Base-by-base conservation (phyloP, 352 stramenopile genomes). In the Globisporangium middletonii region DNA sequence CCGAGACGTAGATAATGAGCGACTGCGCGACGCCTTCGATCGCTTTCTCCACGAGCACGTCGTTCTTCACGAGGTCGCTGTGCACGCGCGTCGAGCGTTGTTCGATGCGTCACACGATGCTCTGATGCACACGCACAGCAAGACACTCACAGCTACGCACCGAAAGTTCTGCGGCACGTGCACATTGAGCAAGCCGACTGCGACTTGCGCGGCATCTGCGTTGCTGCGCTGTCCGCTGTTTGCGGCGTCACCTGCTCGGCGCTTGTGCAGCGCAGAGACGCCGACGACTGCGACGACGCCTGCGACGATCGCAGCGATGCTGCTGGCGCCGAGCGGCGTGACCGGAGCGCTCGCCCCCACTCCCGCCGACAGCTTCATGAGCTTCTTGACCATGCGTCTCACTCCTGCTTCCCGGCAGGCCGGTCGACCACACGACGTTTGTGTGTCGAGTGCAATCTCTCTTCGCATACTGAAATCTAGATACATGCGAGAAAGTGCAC, bases 31-130 rank as follows among this genome's bases (percentile, higher is more conserved):
- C 79, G 8, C 69, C 57, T 28, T 72, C 68, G 19, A 79, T 69
- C 11, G 70, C 54, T 59, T 86, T 88, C 51, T 89, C 79, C 26
- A 93, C 28, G n/a, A 91, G 61, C 55, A 93, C 79, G 65, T 93
- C 68, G 56, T 89, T 86, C 57, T 80, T 86, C 19, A 86, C 76
- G 59, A 82, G 45, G 53, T 79, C 73, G 1, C 71, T 79, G 43
- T 41, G 26, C 23, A 60, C 19, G 42, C 35, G 43, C 16, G n/a
- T 15, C 38, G 64, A 37, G 35, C n/a, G 49, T 13, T 54, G 42
- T 4, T 30, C 13, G 15, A 37, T 11, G 49, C 33, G 33, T 12
- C 33, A 38, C 33, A 38, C 23, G 23, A 23, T 23, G 47, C 37
- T 42, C 51, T 12, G 30, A 12, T 41, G 43, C 26, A 53, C 7